phyloP scores from a whole-genome alignment of 1,284 basidiomycete species.

The Fomitopsis palustris region DNA sequence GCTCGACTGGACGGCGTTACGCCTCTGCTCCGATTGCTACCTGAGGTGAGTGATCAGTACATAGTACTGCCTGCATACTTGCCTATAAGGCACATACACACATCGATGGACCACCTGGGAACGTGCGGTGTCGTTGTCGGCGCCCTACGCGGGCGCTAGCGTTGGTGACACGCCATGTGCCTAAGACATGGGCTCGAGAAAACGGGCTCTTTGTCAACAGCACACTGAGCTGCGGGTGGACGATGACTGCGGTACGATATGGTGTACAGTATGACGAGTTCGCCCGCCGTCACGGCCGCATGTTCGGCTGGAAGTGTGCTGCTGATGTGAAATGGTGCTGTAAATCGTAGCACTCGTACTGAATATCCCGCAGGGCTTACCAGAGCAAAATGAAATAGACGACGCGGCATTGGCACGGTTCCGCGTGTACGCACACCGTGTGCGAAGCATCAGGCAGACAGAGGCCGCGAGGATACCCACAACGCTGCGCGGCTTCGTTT shows the following conservation, averaged over 20 bases:
- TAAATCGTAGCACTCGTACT: not conserved
- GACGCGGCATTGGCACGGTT: slow-evolving; percentile 28
- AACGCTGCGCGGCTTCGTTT: slow-evolving; percentile 11
- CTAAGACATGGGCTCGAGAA: not conserved
- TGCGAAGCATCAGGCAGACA: slow-evolving; percentile 37
- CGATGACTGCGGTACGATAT: not conserved
- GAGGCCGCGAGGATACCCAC: slow-evolving; percentile 1
- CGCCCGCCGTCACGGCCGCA: not conserved
- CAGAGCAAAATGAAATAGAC: not conserved
- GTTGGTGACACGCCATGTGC: not conserved
- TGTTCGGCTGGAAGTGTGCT: not conserved
- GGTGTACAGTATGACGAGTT: not conserved
- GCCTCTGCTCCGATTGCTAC: slow-evolving; percentile 45
- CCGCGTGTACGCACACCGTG: slow-evolving; percentile 40
- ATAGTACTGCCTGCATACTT: not conserved
- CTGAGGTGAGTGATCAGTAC: slow-evolving; percentile 12
- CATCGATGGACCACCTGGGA: not conserved
- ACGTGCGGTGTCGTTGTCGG: not conserved
- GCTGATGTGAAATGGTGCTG: not conserved
- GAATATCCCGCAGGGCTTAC: not conserved
- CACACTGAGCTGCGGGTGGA: not conserved
- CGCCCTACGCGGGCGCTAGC: not conserved
- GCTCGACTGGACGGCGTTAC: slow-evolving; percentile 38
- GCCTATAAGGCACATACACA: not conserved
- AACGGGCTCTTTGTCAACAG: not conserved